Percentiles rank a stretch among this genome's conserved stretches.
phyloP scores from a whole-genome alignment of 140 eudicot genomes.

The Erigeron philadelphicus region DNA sequence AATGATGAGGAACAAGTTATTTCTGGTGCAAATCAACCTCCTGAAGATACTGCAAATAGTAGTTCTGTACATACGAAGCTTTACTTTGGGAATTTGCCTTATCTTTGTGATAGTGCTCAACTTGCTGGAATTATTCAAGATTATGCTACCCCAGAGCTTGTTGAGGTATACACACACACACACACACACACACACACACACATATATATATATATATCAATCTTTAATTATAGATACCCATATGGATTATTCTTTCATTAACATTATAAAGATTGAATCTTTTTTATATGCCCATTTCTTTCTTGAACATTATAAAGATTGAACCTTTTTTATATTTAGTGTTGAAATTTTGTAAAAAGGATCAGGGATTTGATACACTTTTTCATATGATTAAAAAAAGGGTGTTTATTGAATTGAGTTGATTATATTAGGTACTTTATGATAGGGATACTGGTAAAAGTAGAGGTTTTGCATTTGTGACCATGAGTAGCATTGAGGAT shows the following conservation, averaged over 20 bases:
- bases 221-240: background rate
- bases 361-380: background rate
- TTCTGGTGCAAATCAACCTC: constrained; percentile 25
- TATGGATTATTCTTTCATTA: too few species aligned
- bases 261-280: too few species aligned
- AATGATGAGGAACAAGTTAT: constrained; percentile 22
- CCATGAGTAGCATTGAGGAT: constrained; percentile 82
- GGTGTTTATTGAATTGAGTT: constrained; percentile 11
- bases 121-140: constrained; percentile 87
- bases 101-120: constrained; percentile 79
- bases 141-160: constrained; percentile 73
- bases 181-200: too few species aligned
- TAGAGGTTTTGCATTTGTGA: constrained; percentile 97
- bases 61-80: constrained; percentile 51
- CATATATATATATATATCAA: background rate
- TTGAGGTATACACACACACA: constrained; percentile 49
- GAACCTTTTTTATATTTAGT: background rate
- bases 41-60: background rate
- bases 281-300: background rate
- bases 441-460: constrained; percentile 70
- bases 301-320: background rate
- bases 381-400: constrained; percentile 9
- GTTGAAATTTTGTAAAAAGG: background rate
- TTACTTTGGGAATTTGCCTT: constrained; percentile 83
- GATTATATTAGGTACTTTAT: constrained; percentile 59